Base-by-base conservation (phyloP, 2,329 filamentous ascomycete species). In the Sporothrix mexicana region DNA sequence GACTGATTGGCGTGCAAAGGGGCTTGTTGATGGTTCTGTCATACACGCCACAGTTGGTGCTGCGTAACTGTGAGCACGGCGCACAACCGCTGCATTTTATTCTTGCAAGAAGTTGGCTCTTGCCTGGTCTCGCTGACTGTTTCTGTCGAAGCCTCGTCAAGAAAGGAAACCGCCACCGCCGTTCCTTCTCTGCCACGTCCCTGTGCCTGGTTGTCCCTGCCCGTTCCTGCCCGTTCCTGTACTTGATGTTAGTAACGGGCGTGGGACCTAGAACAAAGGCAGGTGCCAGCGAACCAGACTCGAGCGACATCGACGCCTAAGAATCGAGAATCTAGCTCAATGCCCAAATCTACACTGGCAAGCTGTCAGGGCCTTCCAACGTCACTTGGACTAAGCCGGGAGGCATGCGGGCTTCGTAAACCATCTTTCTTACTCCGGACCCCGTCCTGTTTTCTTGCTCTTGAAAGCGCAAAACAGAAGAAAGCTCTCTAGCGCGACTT, bases 31-130 rank as follows among this genome's bases (percentile, higher is more conserved):
- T 23, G 25, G 45, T 25, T 45, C 64, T 68, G 64, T 36, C 64
- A 53, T 68, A 68, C 47, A 68, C 64, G 45, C 64, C 64, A 45
- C 43, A 68, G 17, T n/a, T n/a, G 51, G 51, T 12, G 67, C 67
- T 69, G 67, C 67, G 51, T 57, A 69, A 57, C 67, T 69, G 36
- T 69, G 51, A 69, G 67, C n/a, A 57, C 67, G 51, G 45, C 66
- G 30, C 66, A 53, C 25, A 68, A 57, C 67, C 51, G 49, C 36
- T 69, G 67, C 51, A 17, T 25, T 36, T 41, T 41, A 23, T 61
- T 41, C 57, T 41, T 36, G 51, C 23, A 7, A 12, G 17, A 8
- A 20, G 23, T 12, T 25, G 41, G 49, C 25, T 49, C 30, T 8
- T 10, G 49, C 45, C 23, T 10, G 15, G 17, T 7, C 12, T 47